phyloP scores from a whole-genome alignment of 345 rosid genomes.

The Geranium brycei region DNA sequence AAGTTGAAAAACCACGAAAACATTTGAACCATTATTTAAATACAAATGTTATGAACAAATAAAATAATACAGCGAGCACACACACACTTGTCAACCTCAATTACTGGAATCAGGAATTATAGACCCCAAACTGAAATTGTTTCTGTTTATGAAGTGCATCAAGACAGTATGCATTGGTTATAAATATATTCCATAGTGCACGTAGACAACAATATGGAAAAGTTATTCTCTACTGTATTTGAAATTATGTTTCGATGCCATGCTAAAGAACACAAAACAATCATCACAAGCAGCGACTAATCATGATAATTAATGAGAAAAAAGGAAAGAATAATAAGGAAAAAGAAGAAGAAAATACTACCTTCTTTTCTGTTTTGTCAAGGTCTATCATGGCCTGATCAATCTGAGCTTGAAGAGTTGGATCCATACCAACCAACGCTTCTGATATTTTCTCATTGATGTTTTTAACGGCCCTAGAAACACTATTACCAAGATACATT shows the following conservation, averaged over 20 bases:
- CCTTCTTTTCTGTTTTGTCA: constrained; percentile 97
- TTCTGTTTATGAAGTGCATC: too few species aligned
- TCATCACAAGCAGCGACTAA: neutral
- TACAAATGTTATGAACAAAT: neutral
- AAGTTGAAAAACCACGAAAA: too few species aligned
- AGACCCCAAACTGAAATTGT: neutral
- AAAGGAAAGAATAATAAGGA: neutral
- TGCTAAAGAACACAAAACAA: neutral
- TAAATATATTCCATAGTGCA: neutral
- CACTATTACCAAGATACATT: constrained; percentile 77
- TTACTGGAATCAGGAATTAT: neutral
- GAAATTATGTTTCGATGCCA: neutral
- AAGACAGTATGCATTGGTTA: neutral
- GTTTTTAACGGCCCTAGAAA: constrained; percentile 80
- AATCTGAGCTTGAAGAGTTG: constrained; percentile 71
- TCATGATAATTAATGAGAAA: neutral
- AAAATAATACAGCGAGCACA: neutral
- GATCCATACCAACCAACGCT: constrained; percentile 93
- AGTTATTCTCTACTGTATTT: neutral
- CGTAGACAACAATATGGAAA: neutral
- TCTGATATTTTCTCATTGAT: constrained; percentile 75
- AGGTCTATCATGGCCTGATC: constrained; percentile 97
- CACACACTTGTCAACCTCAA: neutral
- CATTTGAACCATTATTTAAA: too few species aligned
- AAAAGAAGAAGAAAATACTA: constrained; percentile 8